Base-by-base conservation (phyloP, 768 basidiomycete genomes). In the Stropharia rugosoannulata region DNA sequence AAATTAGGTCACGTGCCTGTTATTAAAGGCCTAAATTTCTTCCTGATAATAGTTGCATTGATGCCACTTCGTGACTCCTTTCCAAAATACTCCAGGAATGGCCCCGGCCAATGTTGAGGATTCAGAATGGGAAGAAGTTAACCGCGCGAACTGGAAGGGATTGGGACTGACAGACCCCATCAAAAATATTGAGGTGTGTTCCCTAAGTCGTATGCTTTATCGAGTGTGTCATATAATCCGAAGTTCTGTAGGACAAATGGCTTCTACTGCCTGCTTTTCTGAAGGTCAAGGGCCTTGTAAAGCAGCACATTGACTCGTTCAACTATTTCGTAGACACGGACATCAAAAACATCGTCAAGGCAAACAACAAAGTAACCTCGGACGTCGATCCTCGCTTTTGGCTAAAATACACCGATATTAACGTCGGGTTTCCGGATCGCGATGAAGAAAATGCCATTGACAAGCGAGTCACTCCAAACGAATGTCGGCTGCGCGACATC, bases 261-360 rank as follows among this genome's bases (percentile, higher is more conserved):
- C 84, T 97, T 16, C 76, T 99, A 9, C 77, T 99, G 2, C 97
- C 97, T 1, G 96, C 95, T 9, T 99, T 98, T 66, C 79, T 99
- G 49, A 90, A 95, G 73, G 93, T 97, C 58, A 99, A 99, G 66
- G 97, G 97, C 56, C 86, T 99, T 12, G 97, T 99, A 58, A 98
- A 98, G 75, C 97, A 98, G 68, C 97, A 99, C 68, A 91, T 98
- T 62, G 97, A 98, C 71, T 97, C 94, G 7, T 98, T 94, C 85
- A 98, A 98, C 75, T 95, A 96, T 72, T 98, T 99, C 67, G 94
- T 98, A 67, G 92, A 98, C 64, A 87, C 90, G 41, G 97, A 98
- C 67, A 90, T 99, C 68, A 95, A 95, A 71, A 96, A 95, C 63
- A 97, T 99, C 64, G 86, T 98, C 56, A 90, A 86, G 61, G 93